Evolutionary conservation across 1,139 yeast genomes (phyloP).

Genomic region (Hanseniaspora sp.): DNA sequence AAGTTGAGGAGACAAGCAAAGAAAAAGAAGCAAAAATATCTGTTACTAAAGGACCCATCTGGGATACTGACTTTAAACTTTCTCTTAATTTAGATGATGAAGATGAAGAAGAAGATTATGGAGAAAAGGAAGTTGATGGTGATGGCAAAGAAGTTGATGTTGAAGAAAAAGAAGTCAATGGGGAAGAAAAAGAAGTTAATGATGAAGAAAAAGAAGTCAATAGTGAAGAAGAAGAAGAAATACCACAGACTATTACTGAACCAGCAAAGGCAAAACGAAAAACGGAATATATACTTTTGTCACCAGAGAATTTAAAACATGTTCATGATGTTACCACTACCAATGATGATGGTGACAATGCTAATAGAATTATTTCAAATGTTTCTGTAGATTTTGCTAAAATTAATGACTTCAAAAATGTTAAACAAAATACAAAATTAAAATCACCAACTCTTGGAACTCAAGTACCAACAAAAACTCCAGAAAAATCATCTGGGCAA

Average conservation of each 20-base stretch:
- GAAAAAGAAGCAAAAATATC: too few relatives aligned
- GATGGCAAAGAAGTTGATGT: neutral
- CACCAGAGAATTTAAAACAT: conserved; percentile 6
- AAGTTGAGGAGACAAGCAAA: neutral
- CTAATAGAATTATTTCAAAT: conserved; percentile 1
- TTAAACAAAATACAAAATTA: neutral
- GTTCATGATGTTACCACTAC: conserved; percentile 2
- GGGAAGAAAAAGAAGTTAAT: neutral
- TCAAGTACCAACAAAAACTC: neutral
- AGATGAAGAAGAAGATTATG: neutral
- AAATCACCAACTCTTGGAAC: neutral
- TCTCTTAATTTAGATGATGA: too few relatives aligned
- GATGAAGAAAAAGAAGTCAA: neutral
- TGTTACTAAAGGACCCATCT: too few relatives aligned
- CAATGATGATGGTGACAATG: neutral
- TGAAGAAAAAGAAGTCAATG: neutral
- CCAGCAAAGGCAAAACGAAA: neutral
- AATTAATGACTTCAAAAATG: neutral
- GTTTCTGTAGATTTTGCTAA: conserved; percentile 15
- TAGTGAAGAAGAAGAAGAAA: neutral
- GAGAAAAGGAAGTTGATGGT: neutral
- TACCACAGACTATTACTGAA: neutral
- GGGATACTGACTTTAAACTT: too few relatives aligned
- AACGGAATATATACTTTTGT: neutral
- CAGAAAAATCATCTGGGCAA: neutral